Conservation (phyloP, 768 basidiomycete species). For the Lactarius hatsudake region DNA sequence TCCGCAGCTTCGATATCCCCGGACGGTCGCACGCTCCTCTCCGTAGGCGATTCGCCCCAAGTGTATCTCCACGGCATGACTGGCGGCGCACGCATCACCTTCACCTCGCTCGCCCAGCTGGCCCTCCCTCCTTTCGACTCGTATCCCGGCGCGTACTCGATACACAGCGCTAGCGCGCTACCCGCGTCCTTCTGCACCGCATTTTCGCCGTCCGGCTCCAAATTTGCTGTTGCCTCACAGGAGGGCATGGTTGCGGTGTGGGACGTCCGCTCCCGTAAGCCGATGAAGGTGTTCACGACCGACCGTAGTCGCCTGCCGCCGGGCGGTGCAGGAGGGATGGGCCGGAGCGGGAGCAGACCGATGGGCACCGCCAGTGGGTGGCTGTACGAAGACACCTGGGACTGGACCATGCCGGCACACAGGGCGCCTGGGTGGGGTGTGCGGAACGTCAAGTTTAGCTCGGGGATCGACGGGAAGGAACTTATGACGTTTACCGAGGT, state of each 20-base stretch:
- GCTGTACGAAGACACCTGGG: conserved; percentile 62
- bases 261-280: conserved; percentile 75
- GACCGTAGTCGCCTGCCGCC: conserved; percentile 37
- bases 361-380: conserved; percentile 48
- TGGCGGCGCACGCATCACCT: conserved; percentile 58
- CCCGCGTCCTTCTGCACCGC: conserved; percentile 79
- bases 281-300: conserved; percentile 66
- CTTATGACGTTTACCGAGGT: conserved; percentile 91
- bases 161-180: conserved; percentile 33
- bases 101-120: conserved; percentile 67
- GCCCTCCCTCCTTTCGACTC: conserved; percentile 53
- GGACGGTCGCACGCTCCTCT: conserved; percentile 80
- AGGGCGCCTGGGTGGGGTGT: conserved; percentile 80
- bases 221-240: conserved; percentile 82
- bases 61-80: conserved; percentile 79
- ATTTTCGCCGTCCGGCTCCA: conserved; percentile 70
- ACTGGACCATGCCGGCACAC: conserved; percentile 53
- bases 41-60: conserved; percentile 87
- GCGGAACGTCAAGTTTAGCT: conserved; percentile 81
- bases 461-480: conserved; percentile 58
- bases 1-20: conserved; percentile 81
- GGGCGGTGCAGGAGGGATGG: conserved; percentile 17
- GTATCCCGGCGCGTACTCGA: conserved; percentile 28
- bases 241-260: conserved; percentile 78
- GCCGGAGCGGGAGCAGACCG: conserved; percentile 29